Base-by-base conservation (phyloP, 2,329 filamentous ascomycete species). In the Zelopaecilomyces penicillatus region DNA sequence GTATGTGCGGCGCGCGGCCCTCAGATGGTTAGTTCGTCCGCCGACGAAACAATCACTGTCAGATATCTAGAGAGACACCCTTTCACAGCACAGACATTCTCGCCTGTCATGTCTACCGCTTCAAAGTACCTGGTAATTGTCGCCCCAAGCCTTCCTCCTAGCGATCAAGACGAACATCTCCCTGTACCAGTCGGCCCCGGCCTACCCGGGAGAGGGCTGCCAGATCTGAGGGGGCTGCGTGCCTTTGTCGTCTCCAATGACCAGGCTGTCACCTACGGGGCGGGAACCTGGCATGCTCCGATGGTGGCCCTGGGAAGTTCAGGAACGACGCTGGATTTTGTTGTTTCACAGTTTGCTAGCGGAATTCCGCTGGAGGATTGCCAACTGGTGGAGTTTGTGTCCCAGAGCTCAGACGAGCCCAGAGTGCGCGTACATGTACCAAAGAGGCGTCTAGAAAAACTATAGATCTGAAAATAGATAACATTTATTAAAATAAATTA, bases 201-300 rank as follows among this genome's bases (percentile, higher is more conserved):
- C 4, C 73, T 81, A 37, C 75, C 77, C 1, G 77, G 80, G 11
- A 61, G 71, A 32, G 83, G 83, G 0, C 62, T 87, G 12, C 91
- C 93, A 0, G 88, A 96, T 62, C 59, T 95, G 35, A 61, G 63
- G 26, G 73, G 76, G 6, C 56, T 95, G 34, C 75, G 73, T 53
- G 91, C 89, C 0, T 98, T 96, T 61, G 67, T 94, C 44, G 90
- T 87, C 2, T 78, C 74, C 41, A 82, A 80, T 3, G 74, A 76
- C 27, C 88, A 95, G 68, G 90, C 88, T 8, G 87, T 98, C 10
- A 96, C 89, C 3, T 98, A 97, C 63, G 88, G 78, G 1, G 82
- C 86, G 1, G 93, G 88, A 5, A 96, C 89, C 43, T 98, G 91
- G 79, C 93, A 98, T 70, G 89, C 91, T 49, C 93, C 93, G 1